Base-by-base conservation (phyloP, 148 eudicot species). In the Nepenthes gracilis region DNA sequence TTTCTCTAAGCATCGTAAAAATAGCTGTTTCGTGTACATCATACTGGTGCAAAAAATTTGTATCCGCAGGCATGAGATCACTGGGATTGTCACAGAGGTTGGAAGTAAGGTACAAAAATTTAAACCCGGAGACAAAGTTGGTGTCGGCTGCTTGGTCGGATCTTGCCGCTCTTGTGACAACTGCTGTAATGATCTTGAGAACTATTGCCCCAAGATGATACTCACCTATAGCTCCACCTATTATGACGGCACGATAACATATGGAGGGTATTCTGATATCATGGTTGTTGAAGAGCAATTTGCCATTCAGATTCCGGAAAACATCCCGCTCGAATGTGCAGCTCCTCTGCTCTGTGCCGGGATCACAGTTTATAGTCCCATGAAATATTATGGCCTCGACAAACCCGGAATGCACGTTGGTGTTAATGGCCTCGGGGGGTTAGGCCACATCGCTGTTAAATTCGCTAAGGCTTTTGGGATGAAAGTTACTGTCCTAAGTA, bases 261-360 rank as follows among this genome's bases (percentile, higher is more conserved):
- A 66, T 7, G 75, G 75, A 1, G 75, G 75, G 45, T 72, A 72
- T 67, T 66, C 72, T 10, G 45, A 54, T 35, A 56, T 58, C n/a
- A 73, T 67, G 72, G 72, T 67, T 10, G 65, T 52, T 32, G 13
- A 64, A 23, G 59, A 73, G 40, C 65, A 55, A 55, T 63, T 57
- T 13, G 64, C 43, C 7, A 67, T 72, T 9, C 57, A 48, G 3
- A 61, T 72, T 45, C 71, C 75, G 0, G 67, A 66, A 13, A 14
- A 35, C 15, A 5, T 72, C 9, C 63, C 75, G 7, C 71, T 72
- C 7, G 63, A 57, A 2, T 40, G 23, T 4, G 50, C 47, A 33
- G 75, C 75, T 4, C 75, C 75, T 12, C 52, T 66, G 67, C 71
- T 72, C 45, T 72, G 75, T 47, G 75, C 71, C 5, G 75, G 75